Base-by-base conservation (phyloP, 345 rosid species). In the Arabis hirsuta region DNA sequence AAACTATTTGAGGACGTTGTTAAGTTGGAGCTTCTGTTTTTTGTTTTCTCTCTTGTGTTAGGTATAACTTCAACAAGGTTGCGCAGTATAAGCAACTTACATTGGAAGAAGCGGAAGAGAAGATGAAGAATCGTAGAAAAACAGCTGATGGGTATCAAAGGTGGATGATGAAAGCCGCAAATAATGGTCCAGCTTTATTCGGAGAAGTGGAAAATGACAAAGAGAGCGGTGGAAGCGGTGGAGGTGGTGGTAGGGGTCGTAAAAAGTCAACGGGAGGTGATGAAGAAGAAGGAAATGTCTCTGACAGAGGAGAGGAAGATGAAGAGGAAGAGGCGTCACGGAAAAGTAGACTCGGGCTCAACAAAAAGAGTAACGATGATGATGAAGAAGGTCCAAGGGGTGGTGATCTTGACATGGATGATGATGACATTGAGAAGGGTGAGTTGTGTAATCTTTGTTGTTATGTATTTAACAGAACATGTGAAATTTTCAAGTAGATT, bases 151-250 rank as follows among this genome's bases (percentile, higher is more conserved):
- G 99, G 62, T 95, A 90, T 76, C 79, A 88, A 77, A 90, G 99
- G 76, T 95, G 97, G 99, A 91, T 95, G 96, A 91, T 95, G 97
- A 91, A 95, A 89, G 91, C 92, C 50, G 97, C 95, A 51, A 88
- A 81, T 72, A 91, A 88, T 63, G 98, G 97, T 58, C 80, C 97
- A 55, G 92, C 96, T n/a, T 90, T 92, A 53, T 90, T 93, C 85
- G 98, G 98, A 57, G 98, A 88, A 72, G 85, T 80, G 55, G 98
- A 85, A 50, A 91, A 82, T 66, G 99, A 95, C 5, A 87, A 87
- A 79, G 99, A 89, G 20, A 79, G 50, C 13, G 74, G 79, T 55
- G 76, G 73, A 2, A 77, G 76, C 47, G 14, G 73, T 16, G 74
- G 58, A 54, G 73, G 69, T 52, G 85, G 91, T 73, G 89, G 89